phyloP scores from a whole-genome alignment of 768 basidiomycete species.

The Punctularia strigosozonata region DNA sequence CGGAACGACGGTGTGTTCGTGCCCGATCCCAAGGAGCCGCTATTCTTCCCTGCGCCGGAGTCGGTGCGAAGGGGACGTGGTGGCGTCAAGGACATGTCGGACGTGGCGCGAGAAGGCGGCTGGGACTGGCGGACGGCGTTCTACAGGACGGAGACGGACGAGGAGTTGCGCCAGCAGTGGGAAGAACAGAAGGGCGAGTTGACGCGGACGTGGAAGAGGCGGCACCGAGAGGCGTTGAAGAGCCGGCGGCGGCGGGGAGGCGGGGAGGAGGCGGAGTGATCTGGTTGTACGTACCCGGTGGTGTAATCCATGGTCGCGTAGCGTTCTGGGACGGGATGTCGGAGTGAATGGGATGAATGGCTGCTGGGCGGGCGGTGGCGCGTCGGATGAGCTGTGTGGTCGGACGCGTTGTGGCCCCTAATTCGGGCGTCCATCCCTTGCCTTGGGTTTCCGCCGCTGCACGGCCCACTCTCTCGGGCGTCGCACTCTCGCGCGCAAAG shows the following conservation, averaged over 20 bases:
- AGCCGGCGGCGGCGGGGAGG: slow-evolving; percentile 40
- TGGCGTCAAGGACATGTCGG: slow-evolving; percentile 33
- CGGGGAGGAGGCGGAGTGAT: slow-evolving; percentile 23
- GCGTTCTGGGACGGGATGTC: no score
- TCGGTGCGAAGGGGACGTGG: slow-evolving; percentile 11
- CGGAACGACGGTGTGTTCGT: slow-evolving; percentile 16
- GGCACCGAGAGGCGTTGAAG: slow-evolving; percentile 68
- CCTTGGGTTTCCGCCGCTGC: no score
- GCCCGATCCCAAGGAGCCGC: slow-evolving; percentile 39
- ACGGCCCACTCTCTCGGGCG: no score
- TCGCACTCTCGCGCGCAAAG: no score
- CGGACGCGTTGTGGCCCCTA: no score
- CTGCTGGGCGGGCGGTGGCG: no score
- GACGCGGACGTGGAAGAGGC: slow-evolving; percentile 68
- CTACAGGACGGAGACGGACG: slow-evolving; percentile 36
- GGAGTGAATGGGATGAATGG: no score
- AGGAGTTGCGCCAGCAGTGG: slow-evolving; percentile 60
- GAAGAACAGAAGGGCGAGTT: slow-evolving; percentile 55
- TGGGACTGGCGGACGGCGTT: slow-evolving; percentile 41
- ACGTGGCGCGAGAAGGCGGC: slow-evolving; percentile 34
- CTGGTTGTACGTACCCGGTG: no score
- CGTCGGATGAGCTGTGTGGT: no score
- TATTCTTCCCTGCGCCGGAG: slow-evolving; percentile 48
- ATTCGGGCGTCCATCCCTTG: no score
- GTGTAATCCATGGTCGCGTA: no score